Percentiles rank a stretch among this genome's conserved stretches.
phyloP scores from a whole-genome alignment of 306 rosid genomes.

The Gastrolobium bilobum region DNA sequence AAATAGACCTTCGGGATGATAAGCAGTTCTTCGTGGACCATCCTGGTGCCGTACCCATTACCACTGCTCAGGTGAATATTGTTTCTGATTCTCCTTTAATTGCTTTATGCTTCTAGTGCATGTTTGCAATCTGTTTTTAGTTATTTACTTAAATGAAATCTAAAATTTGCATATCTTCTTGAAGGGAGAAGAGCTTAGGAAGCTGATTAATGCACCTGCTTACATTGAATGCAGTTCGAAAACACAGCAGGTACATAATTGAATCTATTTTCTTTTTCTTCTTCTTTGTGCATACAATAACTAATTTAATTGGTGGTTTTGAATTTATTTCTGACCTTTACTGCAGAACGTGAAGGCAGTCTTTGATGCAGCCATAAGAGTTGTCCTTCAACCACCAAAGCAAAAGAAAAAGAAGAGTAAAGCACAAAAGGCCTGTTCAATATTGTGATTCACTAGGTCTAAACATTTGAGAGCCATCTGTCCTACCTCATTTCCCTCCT shows the following conservation, averaged over 20 bases:
- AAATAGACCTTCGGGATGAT: constrained; percentile 96
- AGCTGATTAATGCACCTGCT: constrained; percentile 92
- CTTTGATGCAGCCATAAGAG: constrained; percentile 94
- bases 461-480: constrained; percentile 62
- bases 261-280: not conserved
- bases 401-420: constrained; percentile 95
- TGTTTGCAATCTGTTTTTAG: constrained; percentile 16
- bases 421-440: constrained; percentile 95
- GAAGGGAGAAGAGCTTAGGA: constrained; percentile 97
- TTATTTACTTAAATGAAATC: not conserved
- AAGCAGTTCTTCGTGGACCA: constrained; percentile 93
- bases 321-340: constrained; percentile 38
- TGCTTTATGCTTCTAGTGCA: not conserved
- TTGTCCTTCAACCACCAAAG: constrained; percentile 99
- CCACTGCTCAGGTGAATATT: constrained; percentile 77
- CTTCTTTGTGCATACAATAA: not conserved
- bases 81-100: constrained; percentile 20
- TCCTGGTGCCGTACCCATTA: constrained; percentile 97
- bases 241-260: constrained; percentile 77
- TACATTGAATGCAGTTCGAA: constrained; percentile 99
- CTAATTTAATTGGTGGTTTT: constrained; percentile 1
- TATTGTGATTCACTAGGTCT: constrained; percentile 80
- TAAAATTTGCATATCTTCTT: constrained; percentile 39
- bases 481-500: constrained; percentile 55
- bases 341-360: constrained; percentile 93